Evolutionary conservation across 169 alveolate genomes (phyloP).

Genomic region (Eimeria sp.): DNA sequence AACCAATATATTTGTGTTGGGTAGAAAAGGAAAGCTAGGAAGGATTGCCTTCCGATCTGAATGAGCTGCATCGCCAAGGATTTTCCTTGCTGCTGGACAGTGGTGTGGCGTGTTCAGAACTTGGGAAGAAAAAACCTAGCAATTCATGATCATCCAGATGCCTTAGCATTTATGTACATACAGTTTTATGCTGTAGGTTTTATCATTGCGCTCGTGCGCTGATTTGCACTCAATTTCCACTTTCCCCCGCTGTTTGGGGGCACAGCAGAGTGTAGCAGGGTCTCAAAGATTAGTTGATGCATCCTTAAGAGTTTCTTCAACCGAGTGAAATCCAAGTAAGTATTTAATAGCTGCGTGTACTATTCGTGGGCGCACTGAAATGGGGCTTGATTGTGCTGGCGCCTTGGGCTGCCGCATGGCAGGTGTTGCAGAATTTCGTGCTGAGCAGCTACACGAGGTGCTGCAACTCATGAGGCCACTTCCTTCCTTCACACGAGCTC

Average conservation of each 20-base stretch:
- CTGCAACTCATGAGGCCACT: neutral
- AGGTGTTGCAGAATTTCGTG: neutral
- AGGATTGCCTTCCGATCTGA: neutral
- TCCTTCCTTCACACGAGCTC: neutral
- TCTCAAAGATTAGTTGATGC: neutral
- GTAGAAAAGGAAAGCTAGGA: neutral
- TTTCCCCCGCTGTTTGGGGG: neutral
- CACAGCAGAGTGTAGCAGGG: neutral
- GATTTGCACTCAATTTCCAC: no score
- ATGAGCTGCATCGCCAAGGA: neutral
- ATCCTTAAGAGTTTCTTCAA: neutral
- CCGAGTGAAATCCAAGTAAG: neutral
- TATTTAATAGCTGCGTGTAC: neutral
- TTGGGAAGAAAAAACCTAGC: neutral
- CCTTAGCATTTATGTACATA: neutral
- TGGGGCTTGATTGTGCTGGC: neutral
- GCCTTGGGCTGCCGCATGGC: neutral
- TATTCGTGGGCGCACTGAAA: neutral
- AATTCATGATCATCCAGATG: neutral
- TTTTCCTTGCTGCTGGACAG: neutral
- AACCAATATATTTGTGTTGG: neutral
- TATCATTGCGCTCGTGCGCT: neutral
- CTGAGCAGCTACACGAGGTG: neutral
- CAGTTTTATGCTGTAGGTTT: neutral
- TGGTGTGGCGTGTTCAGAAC: neutral